These are phyloP conservation scores for Marasmius tenuissimus DNA, from an alignment of 1,284 basidiomycete species.

Conservation along the genomic window DNA sequence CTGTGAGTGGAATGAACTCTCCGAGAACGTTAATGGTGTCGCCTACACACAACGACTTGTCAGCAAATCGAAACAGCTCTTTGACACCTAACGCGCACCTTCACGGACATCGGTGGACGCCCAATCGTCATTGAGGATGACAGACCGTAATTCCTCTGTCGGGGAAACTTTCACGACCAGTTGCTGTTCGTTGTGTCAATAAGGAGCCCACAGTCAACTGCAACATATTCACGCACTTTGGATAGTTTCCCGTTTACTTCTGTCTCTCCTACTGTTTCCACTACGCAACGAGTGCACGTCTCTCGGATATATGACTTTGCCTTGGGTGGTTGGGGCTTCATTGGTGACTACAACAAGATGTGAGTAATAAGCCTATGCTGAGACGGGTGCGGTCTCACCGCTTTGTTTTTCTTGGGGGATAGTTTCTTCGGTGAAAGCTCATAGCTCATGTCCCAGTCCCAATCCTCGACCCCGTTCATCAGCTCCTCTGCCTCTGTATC, in stretches of 20 bases:
- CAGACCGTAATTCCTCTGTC: constrained; percentile 38
- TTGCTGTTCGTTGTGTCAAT: constrained; percentile 31
- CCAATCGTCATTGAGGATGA: constrained; percentile 72
- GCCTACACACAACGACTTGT: constrained; percentile 37
- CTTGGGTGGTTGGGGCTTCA: background rate
- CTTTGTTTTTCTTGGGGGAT: constrained; percentile 2
- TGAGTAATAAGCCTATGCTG: background rate
- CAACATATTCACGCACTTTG: constrained; percentile 34
- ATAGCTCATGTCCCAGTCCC: constrained; percentile 50
- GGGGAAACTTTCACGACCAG: constrained; percentile 43
- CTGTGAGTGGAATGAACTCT: constrained; percentile 35
- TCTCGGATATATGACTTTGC: constrained; percentile 24
- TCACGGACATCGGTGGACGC: constrained; percentile 49
- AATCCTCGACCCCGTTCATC: constrained; percentile 57
- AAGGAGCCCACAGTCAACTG: constrained; percentile 2
- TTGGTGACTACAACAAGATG: background rate
- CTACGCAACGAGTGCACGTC: constrained; percentile 50
- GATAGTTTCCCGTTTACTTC: constrained; percentile 25
- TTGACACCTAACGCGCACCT: constrained; percentile 39
- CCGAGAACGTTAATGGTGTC: constrained; percentile 82
- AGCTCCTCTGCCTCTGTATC: constrained; percentile 41
- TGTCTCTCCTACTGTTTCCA: constrained; percentile 41
- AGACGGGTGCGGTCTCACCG: background rate
- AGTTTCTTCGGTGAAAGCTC: constrained; percentile 30
- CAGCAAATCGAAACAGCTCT: background rate